Evolutionary conservation across 2,329 filamentous ascomycete genomes (phyloP).

Genomic region (Ophioceras dolichostomum): DNA sequence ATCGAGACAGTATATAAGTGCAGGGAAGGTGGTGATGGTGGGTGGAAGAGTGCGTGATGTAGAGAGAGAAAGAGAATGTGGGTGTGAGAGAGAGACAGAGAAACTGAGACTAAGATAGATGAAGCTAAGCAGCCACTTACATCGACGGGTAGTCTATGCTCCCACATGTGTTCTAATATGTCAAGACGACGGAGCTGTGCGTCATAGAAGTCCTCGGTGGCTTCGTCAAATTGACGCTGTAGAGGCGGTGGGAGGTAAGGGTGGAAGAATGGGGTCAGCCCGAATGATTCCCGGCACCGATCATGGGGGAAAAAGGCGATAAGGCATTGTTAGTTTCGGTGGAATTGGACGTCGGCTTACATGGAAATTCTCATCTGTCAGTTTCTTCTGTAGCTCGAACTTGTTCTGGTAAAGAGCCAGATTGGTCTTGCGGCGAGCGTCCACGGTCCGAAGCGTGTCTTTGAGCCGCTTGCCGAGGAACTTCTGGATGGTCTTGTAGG

Average conservation of each 20-base stretch:
- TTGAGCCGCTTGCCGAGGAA: conserved; percentile 35
- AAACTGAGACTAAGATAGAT: too few species aligned
- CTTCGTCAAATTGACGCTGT: conserved; percentile 13
- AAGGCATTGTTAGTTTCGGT: conserved; percentile 2
- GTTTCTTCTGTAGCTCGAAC: conserved; percentile 8
- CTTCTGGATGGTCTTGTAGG: conserved; percentile 37
- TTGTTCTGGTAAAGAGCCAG: conserved; percentile 11
- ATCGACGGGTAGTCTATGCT: conserved; percentile 32
- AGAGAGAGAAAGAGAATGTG: too few species aligned
- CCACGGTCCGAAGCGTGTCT: conserved; percentile 12
- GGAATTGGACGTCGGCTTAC: conserved; percentile 5
- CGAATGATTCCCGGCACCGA: too few species aligned
- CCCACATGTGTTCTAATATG: conserved; percentile 28
- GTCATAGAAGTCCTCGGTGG: conserved; percentile 31
- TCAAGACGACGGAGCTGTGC: conserved; percentile 32
- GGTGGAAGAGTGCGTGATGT: too few species aligned
- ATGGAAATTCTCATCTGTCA: conserved; percentile 5
- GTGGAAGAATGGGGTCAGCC: too few species aligned
- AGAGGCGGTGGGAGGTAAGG: background rate
- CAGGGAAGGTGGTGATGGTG: background rate
- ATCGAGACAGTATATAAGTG: background rate
- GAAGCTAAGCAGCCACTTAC: conserved; percentile 33
- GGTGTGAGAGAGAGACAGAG: too few species aligned
- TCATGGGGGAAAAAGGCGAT: background rate
- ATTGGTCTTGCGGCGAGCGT: conserved; percentile 9